Percentiles rank a stretch among this genome's conserved stretches.
phyloP scores from a whole-genome alignment of 2,329 filamentous ascomycete species.

The Juglanconis oblonga region DNA sequence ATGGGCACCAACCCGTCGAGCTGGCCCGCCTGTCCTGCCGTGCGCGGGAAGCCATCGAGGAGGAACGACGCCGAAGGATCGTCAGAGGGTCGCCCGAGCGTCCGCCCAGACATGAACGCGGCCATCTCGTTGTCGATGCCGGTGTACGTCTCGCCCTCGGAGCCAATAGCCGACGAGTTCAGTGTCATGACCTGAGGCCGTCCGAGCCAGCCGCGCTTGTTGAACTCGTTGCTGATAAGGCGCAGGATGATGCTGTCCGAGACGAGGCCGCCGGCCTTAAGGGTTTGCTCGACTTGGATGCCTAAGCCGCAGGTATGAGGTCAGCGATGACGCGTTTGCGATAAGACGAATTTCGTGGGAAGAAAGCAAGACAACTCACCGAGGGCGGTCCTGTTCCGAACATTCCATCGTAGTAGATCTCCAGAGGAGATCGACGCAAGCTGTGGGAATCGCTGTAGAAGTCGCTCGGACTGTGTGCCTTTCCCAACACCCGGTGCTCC shows the following conservation, averaged over 20 bases:
- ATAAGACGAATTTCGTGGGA: constrained; percentile 9
- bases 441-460: constrained; percentile 83
- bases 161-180: constrained; percentile 42
- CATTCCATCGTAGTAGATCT: constrained; percentile 88
- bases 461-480: constrained; percentile 88
- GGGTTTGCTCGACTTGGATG: constrained; percentile 84
- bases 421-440: constrained; percentile 90
- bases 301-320: constrained; percentile 47
- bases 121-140: constrained; percentile 34
- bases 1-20: constrained; percentile 85
- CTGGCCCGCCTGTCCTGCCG: constrained; percentile 71
- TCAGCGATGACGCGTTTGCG: constrained; percentile 8
- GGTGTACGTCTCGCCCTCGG: constrained; percentile 25
- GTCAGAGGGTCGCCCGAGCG: constrained; percentile 52
- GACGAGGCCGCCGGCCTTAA: constrained; percentile 86
- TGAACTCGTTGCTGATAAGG: constrained; percentile 87
- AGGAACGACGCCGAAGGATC: constrained; percentile 84
- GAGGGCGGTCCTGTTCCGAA: constrained; percentile 80
- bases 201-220: constrained; percentile 77
- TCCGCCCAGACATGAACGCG: constrained; percentile 37
- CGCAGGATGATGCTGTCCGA: constrained; percentile 88
- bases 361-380: constrained; percentile 50
- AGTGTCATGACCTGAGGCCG: constrained; percentile 51
- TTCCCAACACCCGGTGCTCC: constrained; percentile 97
- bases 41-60: constrained; percentile 94